Evolutionary conservation across 1,284 basidiomycete species (phyloP).

Genomic region (Malassezia furfur): DNA sequence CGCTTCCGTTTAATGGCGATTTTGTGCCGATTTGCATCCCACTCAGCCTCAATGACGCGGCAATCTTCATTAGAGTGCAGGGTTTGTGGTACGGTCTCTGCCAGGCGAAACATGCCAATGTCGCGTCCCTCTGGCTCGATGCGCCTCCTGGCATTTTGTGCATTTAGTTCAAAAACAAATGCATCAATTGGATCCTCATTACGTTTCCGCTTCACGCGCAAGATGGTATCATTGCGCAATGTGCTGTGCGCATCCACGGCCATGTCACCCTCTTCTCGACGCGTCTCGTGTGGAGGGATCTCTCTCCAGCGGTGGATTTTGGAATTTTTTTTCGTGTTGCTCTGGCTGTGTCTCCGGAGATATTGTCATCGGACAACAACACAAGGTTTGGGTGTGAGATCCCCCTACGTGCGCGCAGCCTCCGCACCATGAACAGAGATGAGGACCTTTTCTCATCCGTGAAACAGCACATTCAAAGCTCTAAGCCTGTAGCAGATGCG

Average conservation of each 20-base stretch:
- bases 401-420: background rate
- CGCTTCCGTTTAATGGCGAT: conserved; percentile 14
- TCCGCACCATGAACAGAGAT: background rate
- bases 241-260: background rate
- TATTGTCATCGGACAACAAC: background rate
- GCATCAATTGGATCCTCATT: conserved; percentile 38
- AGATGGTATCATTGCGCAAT: conserved; percentile 11
- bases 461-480: background rate
- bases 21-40: background rate
- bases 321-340: conserved; percentile 3
- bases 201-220: conserved; percentile 42
- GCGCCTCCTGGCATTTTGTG: background rate
- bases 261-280: background rate
- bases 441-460: background rate
- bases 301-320: background rate
- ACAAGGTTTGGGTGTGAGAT: background rate
- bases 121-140: background rate
- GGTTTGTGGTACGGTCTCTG: conserved; percentile 22
- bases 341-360: background rate
- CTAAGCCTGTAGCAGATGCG: background rate
- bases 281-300: background rate
- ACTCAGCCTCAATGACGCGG: conserved; percentile 14
- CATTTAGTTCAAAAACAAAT: conserved; percentile 24
- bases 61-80: background rate
- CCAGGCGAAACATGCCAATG: conserved; percentile 34